Evolutionary conservation across 73 alveolate species (phyloP), one percentile per base, ranked within the genome.

Genomic region (Symbiodinium natans): DNA sequence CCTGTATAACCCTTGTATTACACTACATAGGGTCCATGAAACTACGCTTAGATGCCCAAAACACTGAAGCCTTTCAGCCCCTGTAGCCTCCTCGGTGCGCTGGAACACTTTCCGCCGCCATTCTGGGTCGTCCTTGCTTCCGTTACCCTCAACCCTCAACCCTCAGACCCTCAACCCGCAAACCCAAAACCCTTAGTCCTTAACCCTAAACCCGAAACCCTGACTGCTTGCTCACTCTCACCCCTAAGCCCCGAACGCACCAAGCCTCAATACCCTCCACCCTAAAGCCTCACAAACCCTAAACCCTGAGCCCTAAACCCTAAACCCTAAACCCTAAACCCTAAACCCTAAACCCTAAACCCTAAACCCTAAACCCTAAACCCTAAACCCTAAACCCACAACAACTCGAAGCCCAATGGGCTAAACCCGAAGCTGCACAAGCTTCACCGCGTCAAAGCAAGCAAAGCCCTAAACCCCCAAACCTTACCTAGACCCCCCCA

Each of bases 61-160:
- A n/a, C n/a, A n/a, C n/a, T n/a, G n/a, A n/a, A n/a, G n/a, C n/a
- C n/a, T n/a, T n/a, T n/a, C n/a, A n/a, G n/a, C n/a, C n/a, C n/a
- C n/a, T 27, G 75, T 29, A 31, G 68, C 98, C 98, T 92, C 98
- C 33, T 92, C 98, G 15, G 92, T 73, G 42, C 89, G 88, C 82
- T 92, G 98, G 82, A 73, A 92, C 48, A 92, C 98, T 63, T 92
- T 92, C 41, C 92, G 38, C 82, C 82, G 98, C 98, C 98, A 92
- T 19, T 31, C 98, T 1, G 90, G 71, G 7, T 90, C 97, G 39
- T 82, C 89, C 63, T 82, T 38, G 59, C 38, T 19, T 34, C 31
- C 68, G n/a, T n/a, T n/a, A 46, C 59, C 59, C 74, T 21, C 5
- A 15, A 56, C 74, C 74, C 74, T 56, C 5, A 56, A 56, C 74